These are phyloP conservation scores for Pseudogymnoascus sp. DNA, from an alignment of 2,329 filamentous ascomycete genomes.

Conservation along the genomic window DNA sequence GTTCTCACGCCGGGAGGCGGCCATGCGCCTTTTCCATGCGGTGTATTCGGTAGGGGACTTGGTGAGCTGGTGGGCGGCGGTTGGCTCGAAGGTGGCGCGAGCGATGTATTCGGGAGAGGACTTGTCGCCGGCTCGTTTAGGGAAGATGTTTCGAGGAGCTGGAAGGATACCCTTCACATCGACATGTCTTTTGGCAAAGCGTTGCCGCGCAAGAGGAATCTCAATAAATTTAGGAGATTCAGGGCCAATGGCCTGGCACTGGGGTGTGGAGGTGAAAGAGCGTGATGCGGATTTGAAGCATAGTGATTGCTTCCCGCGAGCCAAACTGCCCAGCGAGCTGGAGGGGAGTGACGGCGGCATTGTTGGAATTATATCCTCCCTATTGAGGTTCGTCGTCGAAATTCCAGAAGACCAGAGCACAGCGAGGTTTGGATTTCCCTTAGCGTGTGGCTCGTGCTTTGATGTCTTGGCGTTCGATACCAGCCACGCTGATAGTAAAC, in stretches of 20 bases:
- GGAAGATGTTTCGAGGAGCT: conserved; percentile 74
- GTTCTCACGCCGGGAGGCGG: conserved; percentile 62
- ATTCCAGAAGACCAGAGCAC: background rate
- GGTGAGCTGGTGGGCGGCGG: conserved; percentile 16
- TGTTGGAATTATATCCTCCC: background rate
- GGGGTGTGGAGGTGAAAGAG: conserved; percentile 40
- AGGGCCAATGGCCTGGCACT: conserved; percentile 54
- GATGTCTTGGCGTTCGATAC: conserved; percentile 7
- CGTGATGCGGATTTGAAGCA: conserved; percentile 28
- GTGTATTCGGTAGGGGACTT: conserved; percentile 24
- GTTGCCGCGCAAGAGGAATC: conserved; percentile 67
- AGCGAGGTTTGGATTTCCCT: conserved; percentile 10
- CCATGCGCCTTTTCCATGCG: conserved; percentile 67
- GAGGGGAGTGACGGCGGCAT: conserved; percentile 26
- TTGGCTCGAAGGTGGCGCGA: conserved; percentile 50
- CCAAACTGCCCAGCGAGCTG: conserved; percentile 25
- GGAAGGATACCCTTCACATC: conserved; percentile 72
- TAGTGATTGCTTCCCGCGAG: conserved; percentile 26
- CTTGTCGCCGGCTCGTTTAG: conserved; percentile 51
- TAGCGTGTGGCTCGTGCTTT: conserved; percentile 9
- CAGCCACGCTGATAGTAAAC: conserved; percentile 10
- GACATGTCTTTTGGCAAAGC: conserved; percentile 35
- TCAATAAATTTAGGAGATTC: conserved; percentile 85
- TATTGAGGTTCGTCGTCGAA: conserved; percentile 6
- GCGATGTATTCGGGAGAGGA: conserved; percentile 52